These are phyloP conservation scores for Saprolegnia parasitica DNA, from an alignment of 352 stramenopile species.

Conservation along the genomic window DNA sequence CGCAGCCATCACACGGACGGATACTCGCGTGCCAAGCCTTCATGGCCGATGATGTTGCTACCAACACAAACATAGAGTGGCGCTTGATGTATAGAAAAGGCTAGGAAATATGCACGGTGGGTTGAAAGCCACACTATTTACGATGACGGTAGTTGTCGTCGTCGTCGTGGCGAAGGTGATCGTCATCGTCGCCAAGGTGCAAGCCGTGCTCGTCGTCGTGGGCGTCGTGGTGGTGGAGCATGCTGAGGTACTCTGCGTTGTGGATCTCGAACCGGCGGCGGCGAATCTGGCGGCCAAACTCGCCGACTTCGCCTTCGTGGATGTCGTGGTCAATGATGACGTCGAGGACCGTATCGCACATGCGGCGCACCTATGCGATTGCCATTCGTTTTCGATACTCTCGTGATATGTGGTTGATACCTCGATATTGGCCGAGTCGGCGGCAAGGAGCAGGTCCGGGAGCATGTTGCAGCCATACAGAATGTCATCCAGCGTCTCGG, in stretches of 20 bases:
- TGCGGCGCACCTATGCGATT: slow-evolving; percentile 47
- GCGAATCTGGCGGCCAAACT: slow-evolving; percentile 75
- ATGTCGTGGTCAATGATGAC: slow-evolving; percentile 77
- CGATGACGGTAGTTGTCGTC: slow-evolving; percentile 4
- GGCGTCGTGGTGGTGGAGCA: slow-evolving; percentile 51
- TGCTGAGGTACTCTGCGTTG: slow-evolving; percentile 83
- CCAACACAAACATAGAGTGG: too few relatives aligned
- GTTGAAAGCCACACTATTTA: not conserved
- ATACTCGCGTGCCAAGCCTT: too few relatives aligned
- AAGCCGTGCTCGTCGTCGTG: slow-evolving; percentile 31
- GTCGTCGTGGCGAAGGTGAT: not conserved
- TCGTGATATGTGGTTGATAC: not conserved
- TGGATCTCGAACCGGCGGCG: slow-evolving; percentile 82
- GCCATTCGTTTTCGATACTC: not conserved
- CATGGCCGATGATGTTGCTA: too few relatives aligned
- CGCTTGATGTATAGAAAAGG: not conserved
- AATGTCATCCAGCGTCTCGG: slow-evolving; percentile 76
- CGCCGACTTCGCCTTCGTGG: slow-evolving; percentile 50
- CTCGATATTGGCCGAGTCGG: slow-evolving; percentile 73
- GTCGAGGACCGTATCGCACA: slow-evolving; percentile 85
- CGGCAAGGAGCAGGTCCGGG: slow-evolving; percentile 67
- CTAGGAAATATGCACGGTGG: not conserved
- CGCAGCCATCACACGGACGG: too few relatives aligned
- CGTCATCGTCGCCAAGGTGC: not conserved
- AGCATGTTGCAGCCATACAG: slow-evolving; percentile 69